These are phyloP conservation scores for Sarocladiaceae sp. DNA, from an alignment of 2,329 filamentous ascomycete genomes.

Conservation along the genomic window DNA sequence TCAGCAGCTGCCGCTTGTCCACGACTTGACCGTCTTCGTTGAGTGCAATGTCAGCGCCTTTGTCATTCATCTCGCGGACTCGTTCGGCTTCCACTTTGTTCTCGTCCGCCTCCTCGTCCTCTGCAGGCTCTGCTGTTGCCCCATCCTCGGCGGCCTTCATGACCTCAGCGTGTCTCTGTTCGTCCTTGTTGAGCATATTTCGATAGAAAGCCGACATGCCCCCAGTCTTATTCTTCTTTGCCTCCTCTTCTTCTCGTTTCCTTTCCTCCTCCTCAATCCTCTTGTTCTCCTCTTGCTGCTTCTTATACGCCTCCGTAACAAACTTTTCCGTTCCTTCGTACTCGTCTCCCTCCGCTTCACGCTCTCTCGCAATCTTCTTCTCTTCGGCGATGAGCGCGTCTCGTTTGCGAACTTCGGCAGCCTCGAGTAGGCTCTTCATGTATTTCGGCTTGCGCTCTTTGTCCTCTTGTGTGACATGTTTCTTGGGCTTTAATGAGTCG, in stretches of 20 bases:
- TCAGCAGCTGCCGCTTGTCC: conserved; percentile 75
- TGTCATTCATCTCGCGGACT: conserved; percentile 61
- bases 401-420: conserved; percentile 70
- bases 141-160: conserved; percentile 57
- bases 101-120: conserved; percentile 34
- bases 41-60: conserved; percentile 55
- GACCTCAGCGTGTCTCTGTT: conserved; percentile 62
- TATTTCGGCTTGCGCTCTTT: conserved; percentile 66
- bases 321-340: conserved; percentile 81
- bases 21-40: conserved; percentile 81
- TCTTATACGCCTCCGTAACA: conserved; percentile 76
- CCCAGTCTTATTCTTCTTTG: conserved; percentile 54
- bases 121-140: conserved; percentile 17
- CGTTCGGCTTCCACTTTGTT: conserved; percentile 39
- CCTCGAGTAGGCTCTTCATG: conserved; percentile 66
- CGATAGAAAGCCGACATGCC: conserved; percentile 77
- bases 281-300: conserved; percentile 70
- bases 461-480: conserved; percentile 47
- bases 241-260: conserved; percentile 56
- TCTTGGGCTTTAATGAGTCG: conserved; percentile 65
- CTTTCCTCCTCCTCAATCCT: conserved; percentile 66
- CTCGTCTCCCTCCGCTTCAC: conserved; percentile 74
- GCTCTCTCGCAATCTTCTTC: conserved; percentile 70
- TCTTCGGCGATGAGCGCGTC: conserved; percentile 74
- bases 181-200: conserved; percentile 63